Base-by-base conservation (phyloP, 345 rosid species). In the Gossypium mustelinum region DNA sequence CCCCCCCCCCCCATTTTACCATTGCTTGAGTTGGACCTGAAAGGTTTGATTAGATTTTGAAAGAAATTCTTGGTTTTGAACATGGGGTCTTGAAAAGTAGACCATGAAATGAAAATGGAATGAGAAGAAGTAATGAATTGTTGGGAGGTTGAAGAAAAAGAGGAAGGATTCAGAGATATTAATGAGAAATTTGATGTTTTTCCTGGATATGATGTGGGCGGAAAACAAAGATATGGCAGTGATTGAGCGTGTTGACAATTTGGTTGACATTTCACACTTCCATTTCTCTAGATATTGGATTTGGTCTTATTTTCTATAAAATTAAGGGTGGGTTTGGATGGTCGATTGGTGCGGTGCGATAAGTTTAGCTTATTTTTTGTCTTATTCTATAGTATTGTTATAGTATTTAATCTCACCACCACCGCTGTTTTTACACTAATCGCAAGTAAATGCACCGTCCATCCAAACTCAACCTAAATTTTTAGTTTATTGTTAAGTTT, bases 31-130 rank as follows among this genome's bases (percentile, higher is more conserved):
- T 78, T 76, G 1, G 83, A 77, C 79, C 79, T 83, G 87, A 93
- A 89, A 7, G 85, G 79, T 71, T 76, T 93, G 3, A 88, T 73
- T 44, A 95, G 71, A 56, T 76, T 88, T 18, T 70, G 80, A 34
- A 91, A 79, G 80, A 91, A 85, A 18, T 71, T 90, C 75, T 83
- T 90, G 73, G 88, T 63, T 81, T 88, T 93, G 44, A 2, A 44
- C 54, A 24, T 66, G 18, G 39, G 58, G 24, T 24, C 14, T 67
- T 22, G 29, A 9, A 22, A 67, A 20, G 11, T 1, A 47, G 18
- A 68, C 41, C 57, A 48, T 68, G 72, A 68, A 47, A 68, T 45
- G 68, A 10, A 7, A 24, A 13, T 13, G 13, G 14, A 27, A 25
- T 24, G 10, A 20, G 14, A 68, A 22, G 13, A 4, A 7, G 55